A percentile compares a stretch with the other conserved stretches of the same genome.
Conservation (phyloP, 257 asterid species). For the Buddleja alternifolia region DNA sequence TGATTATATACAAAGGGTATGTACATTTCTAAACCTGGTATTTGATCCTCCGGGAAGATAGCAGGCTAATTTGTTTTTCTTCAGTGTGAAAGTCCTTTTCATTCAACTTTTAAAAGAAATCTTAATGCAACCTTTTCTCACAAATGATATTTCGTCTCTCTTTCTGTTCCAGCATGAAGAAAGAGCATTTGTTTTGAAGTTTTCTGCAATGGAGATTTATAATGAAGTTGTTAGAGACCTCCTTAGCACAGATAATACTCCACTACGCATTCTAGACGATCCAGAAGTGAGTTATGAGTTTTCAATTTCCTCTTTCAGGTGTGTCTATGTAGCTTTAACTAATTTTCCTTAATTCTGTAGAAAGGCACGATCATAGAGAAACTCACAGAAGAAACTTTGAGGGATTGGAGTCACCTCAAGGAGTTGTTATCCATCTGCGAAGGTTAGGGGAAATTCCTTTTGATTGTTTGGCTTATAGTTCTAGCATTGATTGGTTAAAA, state of each 20-base stretch:
- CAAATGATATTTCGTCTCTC: conserved; percentile 17
- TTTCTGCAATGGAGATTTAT: conserved; percentile 95
- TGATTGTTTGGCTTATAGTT: conserved; percentile 9
- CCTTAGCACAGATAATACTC: conserved; percentile 77
- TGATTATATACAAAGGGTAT: conserved; percentile 47
- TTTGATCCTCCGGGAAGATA: conserved; percentile 4
- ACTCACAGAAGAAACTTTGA: conserved; percentile 90
- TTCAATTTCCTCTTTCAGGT: conserved; percentile 24
- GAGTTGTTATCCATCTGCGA: conserved; percentile 87
- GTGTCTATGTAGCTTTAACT: conserved; percentile 26
- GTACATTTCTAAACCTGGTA: conserved; percentile 15
- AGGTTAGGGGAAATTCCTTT: conserved; percentile 48
- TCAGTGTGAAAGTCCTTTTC: not conserved
- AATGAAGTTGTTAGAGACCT: conserved; percentile 98
- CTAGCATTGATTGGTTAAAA: conserved; percentile 3
- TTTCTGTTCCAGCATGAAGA: conserved; percentile 73
- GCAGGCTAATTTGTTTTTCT: not conserved
- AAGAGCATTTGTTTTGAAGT: conserved; percentile 88
- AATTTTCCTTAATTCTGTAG: conserved; percentile 46
- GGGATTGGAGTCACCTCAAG: conserved; percentile 92
- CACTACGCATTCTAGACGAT: conserved; percentile 92
- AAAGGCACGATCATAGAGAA: conserved; percentile 91
- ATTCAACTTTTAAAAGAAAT: not conserved
- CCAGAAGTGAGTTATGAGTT: conserved; percentile 80
- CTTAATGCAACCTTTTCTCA: not conserved